phyloP scores from a whole-genome alignment of 2,329 filamentous ascomycete genomes.

The Mycocentrospora acerina region DNA sequence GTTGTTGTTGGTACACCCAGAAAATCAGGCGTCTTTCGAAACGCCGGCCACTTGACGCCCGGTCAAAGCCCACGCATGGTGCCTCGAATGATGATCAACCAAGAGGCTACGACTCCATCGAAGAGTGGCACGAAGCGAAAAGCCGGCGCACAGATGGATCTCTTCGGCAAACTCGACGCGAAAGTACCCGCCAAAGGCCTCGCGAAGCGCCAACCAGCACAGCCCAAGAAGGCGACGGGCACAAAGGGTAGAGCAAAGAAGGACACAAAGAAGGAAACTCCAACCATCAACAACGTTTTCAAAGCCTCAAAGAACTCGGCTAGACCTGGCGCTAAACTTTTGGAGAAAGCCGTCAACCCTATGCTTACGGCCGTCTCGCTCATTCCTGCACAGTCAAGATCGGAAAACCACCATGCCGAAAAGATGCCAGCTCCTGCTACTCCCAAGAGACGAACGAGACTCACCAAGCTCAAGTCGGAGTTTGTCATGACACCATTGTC shows the following conservation, averaged over 20 bases:
- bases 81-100: constrained; percentile 22
- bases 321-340: constrained; percentile 14
- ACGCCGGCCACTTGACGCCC: constrained; percentile 38
- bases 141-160: constrained; percentile 21
- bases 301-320: constrained; percentile 29
- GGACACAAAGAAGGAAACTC: constrained; percentile 22
- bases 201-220: constrained; percentile 24
- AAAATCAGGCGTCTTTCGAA: constrained; percentile 28
- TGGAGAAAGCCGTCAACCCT: constrained; percentile 8
- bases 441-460: constrained; percentile 13
- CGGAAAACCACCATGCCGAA: constrained; percentile 13
- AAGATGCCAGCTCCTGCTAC: constrained; percentile 19
- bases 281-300: constrained; percentile 31
- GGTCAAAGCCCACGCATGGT: constrained; percentile 37
- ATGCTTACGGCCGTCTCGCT: constrained; percentile 2
- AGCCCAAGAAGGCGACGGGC: constrained; percentile 31
- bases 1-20: constrained; percentile 39
- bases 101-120: constrained; percentile 32
- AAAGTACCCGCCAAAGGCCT: constrained; percentile 25
- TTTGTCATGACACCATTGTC: constrained; percentile 31
- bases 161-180: constrained; percentile 22
- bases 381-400: constrained; percentile 2
- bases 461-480: constrained; percentile 27
- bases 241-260: constrained; percentile 31
- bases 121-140: constrained; percentile 39